These are phyloP conservation scores for Apiotrichum veenhuisii DNA, from an alignment of 1,284 basidiomycete genomes.

Conservation along the genomic window DNA sequence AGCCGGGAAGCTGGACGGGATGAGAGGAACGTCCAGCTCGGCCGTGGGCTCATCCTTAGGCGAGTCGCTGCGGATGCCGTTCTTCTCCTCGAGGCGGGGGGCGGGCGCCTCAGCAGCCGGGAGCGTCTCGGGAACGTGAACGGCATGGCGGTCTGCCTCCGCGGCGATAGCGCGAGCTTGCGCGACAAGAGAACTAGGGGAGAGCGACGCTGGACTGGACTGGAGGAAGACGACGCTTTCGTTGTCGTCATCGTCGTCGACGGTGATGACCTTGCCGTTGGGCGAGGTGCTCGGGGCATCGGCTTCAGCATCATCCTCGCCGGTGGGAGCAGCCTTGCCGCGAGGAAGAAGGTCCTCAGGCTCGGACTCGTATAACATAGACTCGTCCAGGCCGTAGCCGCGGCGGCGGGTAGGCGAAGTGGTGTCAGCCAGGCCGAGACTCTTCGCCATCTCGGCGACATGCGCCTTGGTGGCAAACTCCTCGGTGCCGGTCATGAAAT, in stretches of 20 bases:
- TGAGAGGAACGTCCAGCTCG: too few species aligned
- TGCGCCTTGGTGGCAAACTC: background rate
- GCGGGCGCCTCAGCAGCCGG: too few species aligned
- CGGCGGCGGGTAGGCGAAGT: background rate
- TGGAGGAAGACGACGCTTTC: background rate
- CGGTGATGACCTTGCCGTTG: background rate
- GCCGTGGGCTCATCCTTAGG: background rate
- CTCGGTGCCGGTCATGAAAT: background rate
- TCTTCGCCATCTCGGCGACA: background rate
- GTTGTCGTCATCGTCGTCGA: background rate
- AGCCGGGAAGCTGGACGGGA: background rate
- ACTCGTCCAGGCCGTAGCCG: conserved; percentile 13
- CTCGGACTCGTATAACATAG: conserved; percentile 17
- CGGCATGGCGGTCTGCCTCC: too few species aligned
- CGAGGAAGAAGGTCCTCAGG: conserved; percentile 10
- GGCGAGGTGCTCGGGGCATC: background rate
- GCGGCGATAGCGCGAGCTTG: too few species aligned
- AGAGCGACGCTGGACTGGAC: background rate
- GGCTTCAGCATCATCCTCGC: background rate
- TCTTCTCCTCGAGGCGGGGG: background rate
- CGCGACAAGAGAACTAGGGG: too few species aligned
- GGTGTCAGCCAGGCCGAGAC: background rate
- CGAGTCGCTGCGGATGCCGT: background rate
- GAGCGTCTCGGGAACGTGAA: too few species aligned
- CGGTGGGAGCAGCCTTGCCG: background rate